Conservation (phyloP, 164 flowering plant species). For the Tetracentron sinense region DNA sequence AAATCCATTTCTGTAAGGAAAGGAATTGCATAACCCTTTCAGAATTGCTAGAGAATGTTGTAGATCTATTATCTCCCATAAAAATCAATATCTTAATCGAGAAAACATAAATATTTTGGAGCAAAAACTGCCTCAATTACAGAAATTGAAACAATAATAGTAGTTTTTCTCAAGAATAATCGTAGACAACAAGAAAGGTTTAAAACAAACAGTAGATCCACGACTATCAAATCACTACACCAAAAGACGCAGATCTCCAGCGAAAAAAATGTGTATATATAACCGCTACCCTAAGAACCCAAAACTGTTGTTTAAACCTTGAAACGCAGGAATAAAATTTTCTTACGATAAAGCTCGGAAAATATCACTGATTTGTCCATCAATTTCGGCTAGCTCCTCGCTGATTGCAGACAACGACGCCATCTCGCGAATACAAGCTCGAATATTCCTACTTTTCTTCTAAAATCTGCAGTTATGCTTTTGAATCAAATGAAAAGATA, state of each 20-base stretch:
- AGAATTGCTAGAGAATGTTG: background rate
- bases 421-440: conserved; percentile 24
- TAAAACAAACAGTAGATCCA: background rate
- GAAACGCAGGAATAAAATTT: background rate
- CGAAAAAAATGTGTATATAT: background rate
- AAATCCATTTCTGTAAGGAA: conserved; percentile 69
- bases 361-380: conserved; percentile 76
- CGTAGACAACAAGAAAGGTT: background rate
- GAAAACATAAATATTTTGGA: background rate
- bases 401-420: conserved; percentile 57
- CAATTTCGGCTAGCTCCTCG: conserved; percentile 79
- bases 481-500: background rate
- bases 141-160: background rate
- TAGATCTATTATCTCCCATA: too few relatives aligned
- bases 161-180: background rate
- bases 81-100: too few relatives aligned
- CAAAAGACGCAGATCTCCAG: background rate
- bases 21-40: background rate
- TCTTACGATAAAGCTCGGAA: conserved; percentile 89
- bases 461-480: background rate
- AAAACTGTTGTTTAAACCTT: background rate
- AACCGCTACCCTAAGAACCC: background rate
- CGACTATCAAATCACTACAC: background rate
- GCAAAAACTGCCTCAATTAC: background rate
- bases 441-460: background rate